phyloP scores from a whole-genome alignment of 805 yeast genomes.

The Yamadazyma laniorum region DNA sequence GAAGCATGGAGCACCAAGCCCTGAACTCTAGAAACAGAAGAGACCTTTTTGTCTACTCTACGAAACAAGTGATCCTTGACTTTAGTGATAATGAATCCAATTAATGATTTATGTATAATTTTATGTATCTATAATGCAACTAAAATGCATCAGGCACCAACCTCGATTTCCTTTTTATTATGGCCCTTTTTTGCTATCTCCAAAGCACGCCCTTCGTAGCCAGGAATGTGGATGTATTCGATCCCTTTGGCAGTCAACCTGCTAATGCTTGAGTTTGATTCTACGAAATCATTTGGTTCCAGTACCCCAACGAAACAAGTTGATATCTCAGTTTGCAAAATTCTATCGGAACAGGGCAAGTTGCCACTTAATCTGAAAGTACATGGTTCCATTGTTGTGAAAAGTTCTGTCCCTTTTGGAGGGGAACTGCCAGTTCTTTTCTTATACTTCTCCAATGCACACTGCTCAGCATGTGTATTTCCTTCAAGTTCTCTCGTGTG shows the following conservation, averaged over 20 bases:
- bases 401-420: conserved; percentile 77
- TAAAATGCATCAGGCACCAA: background rate
- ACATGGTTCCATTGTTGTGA: conserved; percentile 98
- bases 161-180: conserved; percentile 20
- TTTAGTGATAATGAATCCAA: conserved; percentile 24
- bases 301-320: conserved; percentile 88
- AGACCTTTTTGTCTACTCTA: conserved; percentile 39
- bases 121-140: background rate
- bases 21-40: conserved; percentile 19
- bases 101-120: background rate
- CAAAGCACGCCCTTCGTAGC: conserved; percentile 70
- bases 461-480: conserved; percentile 96
- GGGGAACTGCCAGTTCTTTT: conserved; percentile 28
- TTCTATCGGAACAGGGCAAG: conserved; percentile 80
- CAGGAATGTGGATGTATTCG: conserved; percentile 77
- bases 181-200: conserved; percentile 76
- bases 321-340: conserved; percentile 54
- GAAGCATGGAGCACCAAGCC: conserved; percentile 3
- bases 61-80: conserved; percentile 34
- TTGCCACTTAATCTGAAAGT: conserved; percentile 87
- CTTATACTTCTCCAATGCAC: conserved; percentile 79
- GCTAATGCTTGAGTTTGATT: conserved; percentile 61
- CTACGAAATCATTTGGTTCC: conserved; percentile 89
- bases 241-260: conserved; percentile 58
- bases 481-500: conserved; percentile 90